phyloP scores from a whole-genome alignment of 2,329 filamentous ascomycete genomes.

The Trichophyton verrucosum region DNA sequence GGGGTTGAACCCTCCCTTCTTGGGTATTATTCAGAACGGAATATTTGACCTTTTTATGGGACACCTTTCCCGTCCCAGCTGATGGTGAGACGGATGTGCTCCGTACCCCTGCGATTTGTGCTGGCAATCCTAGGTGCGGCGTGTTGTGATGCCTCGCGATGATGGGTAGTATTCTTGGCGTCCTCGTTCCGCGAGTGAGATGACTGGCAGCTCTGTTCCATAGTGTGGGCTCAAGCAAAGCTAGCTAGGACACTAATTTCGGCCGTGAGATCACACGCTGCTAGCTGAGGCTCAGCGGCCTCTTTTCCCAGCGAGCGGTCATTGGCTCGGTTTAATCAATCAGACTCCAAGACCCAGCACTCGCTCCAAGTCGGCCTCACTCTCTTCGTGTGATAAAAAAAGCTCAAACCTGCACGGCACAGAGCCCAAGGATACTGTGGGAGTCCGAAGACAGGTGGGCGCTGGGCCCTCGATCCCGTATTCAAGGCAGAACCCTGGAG shows the following conservation, averaged over 20 bases:
- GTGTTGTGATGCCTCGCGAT: neutral
- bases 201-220: neutral
- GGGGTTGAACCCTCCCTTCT: neutral
- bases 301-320: neutral
- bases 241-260: neutral
- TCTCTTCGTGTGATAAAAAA: neutral
- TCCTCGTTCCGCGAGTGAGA: neutral
- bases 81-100: neutral
- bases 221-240: neutral
- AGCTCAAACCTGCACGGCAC: neutral
- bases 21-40: neutral
- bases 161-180: conserved; percentile 1
- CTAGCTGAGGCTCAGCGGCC: neutral
- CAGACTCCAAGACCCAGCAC: neutral
- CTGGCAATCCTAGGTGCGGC: neutral
- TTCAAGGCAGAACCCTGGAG: neutral
- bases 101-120: neutral
- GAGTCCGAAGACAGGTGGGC: neutral
- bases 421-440: neutral
- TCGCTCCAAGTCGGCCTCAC: neutral
- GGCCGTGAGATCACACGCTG: neutral
- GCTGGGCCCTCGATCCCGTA: neutral
- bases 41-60: neutral
- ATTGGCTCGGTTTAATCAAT: neutral
- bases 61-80: neutral